Conservation (phyloP, 768 basidiomycete genomes). For the Trichaptum fuscoviolaceum region DNA sequence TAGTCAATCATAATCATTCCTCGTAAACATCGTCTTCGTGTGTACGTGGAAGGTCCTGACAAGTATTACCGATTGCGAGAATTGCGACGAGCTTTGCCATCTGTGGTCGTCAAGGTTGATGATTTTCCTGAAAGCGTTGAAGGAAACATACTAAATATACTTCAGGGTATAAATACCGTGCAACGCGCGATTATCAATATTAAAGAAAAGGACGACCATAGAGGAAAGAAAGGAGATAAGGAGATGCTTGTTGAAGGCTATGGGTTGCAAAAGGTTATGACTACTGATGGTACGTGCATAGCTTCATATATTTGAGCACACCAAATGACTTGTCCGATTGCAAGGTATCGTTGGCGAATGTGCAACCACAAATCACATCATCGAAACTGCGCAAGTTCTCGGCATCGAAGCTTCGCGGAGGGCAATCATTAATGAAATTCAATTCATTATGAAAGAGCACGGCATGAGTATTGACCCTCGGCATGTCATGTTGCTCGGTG, state of each 20-base stretch:
- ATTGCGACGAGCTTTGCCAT: constrained; percentile 76
- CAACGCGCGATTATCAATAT: constrained; percentile 95
- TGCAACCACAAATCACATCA: constrained; percentile 95
- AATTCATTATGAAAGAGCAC: constrained; percentile 95
- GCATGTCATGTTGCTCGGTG: constrained; percentile 96
- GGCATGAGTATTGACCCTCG: constrained; percentile 99
- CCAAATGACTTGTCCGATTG: not conserved
- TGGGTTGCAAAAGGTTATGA: constrained; percentile 95
- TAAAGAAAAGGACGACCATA: constrained; percentile 77
- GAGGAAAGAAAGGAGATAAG: constrained; percentile 82
- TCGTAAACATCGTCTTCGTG: constrained; percentile 66
- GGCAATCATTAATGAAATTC: constrained; percentile 95
- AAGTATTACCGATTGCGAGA: constrained; percentile 83
- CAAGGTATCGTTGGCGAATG: constrained; percentile 71
- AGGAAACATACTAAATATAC: not conserved
- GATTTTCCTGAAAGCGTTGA: not conserved
- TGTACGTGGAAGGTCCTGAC: constrained; percentile 72
- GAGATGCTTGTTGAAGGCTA: constrained; percentile 96
- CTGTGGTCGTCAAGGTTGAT: constrained; percentile 84
- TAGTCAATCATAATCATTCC: constrained; percentile 76
- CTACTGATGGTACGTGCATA: constrained; percentile 69
- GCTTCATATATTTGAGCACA: not conserved
- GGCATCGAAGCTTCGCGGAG: constrained; percentile 94
- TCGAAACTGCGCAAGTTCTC: constrained; percentile 91
- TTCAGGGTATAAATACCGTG: constrained; percentile 78